phyloP scores from a whole-genome alignment of 208 protist genomes.

The Crithidia acanthocephali region DNA sequence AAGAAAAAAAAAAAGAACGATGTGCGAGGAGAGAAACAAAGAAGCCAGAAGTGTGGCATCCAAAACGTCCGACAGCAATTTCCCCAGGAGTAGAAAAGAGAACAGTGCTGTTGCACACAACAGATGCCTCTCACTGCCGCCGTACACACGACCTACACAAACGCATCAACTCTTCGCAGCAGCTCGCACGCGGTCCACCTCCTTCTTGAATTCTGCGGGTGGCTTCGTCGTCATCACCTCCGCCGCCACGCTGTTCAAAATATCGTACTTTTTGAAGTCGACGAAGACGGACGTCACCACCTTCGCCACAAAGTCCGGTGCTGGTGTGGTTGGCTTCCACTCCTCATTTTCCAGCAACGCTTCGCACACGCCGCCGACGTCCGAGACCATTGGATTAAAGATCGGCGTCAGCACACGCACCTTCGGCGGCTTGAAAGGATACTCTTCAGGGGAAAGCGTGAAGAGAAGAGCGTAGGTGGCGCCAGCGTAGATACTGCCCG shows the following conservation, averaged over 20 bases:
- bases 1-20: not conserved
- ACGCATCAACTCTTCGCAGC: not conserved
- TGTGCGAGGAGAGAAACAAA: not conserved
- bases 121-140: no score
- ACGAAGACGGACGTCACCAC: conserved; percentile 54
- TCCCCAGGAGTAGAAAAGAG: no score
- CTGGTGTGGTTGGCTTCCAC: conserved; percentile 53
- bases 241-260: conserved; percentile 54
- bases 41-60: no score
- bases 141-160: no score
- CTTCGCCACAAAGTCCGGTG: conserved; percentile 35
- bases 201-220: conserved; percentile 36
- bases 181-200: conserved; percentile 23
- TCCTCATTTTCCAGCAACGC: conserved; percentile 37
- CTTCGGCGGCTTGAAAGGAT: conserved; percentile 64
- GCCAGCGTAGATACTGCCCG: conserved; percentile 52
- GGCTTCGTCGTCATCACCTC: conserved; percentile 7
- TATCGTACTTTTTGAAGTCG: conserved; percentile 34
- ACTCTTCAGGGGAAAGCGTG: conserved; percentile 43
- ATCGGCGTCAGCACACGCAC: conserved; percentile 57
- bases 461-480: conserved; percentile 51
- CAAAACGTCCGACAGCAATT: no score
- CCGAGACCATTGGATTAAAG: conserved; percentile 63
- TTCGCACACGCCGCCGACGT: conserved; percentile 56
- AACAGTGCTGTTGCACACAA: no score